These are phyloP conservation scores for Polytrichum commune DNA, from an alignment of 225 moss, liverwort and hornwort genomes.

Conservation along the genomic window DNA sequence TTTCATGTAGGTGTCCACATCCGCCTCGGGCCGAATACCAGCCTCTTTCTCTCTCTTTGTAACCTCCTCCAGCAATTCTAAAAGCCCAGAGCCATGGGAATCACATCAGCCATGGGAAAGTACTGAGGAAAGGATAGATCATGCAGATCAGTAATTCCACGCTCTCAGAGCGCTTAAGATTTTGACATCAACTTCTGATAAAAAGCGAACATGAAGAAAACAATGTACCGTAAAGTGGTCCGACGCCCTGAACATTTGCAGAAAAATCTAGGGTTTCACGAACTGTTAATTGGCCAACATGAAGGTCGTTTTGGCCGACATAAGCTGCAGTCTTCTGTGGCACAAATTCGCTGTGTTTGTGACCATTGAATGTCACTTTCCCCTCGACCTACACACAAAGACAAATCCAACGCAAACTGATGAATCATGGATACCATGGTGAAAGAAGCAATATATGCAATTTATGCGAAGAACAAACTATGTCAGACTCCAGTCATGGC, in stretches of 20 bases:
- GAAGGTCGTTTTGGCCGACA: slow-evolving; percentile 48
- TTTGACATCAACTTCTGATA: too few species aligned
- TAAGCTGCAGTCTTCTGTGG: slow-evolving; percentile 46
- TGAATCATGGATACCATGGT: too few species aligned
- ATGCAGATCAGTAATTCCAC: too few species aligned
- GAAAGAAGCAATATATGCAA: too few species aligned
- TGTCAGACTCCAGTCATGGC: too few species aligned
- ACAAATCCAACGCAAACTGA: too few species aligned
- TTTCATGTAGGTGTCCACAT: slow-evolving; percentile 58
- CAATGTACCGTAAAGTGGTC: slow-evolving; percentile 36
- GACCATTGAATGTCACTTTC: slow-evolving; percentile 48
- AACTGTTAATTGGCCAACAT: slow-evolving; percentile 52
- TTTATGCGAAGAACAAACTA: too few species aligned
- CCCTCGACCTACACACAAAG: slow-evolving; percentile 21
- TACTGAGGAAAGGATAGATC: too few species aligned
- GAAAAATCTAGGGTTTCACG: slow-evolving; percentile 52
- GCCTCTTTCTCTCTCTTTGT: slow-evolving; percentile 48
- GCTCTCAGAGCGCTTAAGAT: too few species aligned
- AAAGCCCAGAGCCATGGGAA: neutral
- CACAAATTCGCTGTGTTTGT: slow-evolving; percentile 40
- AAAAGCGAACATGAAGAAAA: neutral
- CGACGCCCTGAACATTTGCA: slow-evolving; percentile 43
- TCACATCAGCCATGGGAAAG: too few species aligned
- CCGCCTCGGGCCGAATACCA: slow-evolving; percentile 50
- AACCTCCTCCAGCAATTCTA: slow-evolving; percentile 55